A percentile compares a stretch with the other conserved stretches of the same genome.
Conservation (phyloP, 192 early-diverging fungal species). For the Entophlyctis helioformis region DNA sequence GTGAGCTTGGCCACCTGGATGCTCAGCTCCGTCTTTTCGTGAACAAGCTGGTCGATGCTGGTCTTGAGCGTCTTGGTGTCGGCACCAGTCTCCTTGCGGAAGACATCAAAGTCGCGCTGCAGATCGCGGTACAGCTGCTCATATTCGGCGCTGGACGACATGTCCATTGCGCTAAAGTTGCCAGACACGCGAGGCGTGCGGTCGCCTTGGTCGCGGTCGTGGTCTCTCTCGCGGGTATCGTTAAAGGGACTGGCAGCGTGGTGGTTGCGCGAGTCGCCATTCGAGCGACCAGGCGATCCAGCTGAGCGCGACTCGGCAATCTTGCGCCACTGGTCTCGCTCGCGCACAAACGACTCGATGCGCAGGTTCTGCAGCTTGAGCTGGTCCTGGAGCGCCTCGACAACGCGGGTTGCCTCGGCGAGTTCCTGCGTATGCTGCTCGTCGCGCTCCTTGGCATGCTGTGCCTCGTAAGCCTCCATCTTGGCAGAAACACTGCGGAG, state of each 20-base stretch:
- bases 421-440: conserved; percentile 28
- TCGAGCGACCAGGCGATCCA: conserved; percentile 9
- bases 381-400: conserved; percentile 45
- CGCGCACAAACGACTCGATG: conserved; percentile 35
- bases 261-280: conserved; percentile 3
- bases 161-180: too few relatives aligned
- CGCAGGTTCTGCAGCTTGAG: conserved; percentile 33
- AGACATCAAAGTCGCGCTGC: conserved; percentile 39
- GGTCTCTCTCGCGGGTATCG: too few relatives aligned
- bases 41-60: conserved; percentile 32
- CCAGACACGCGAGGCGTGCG: too few relatives aligned
- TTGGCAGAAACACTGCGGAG: conserved; percentile 4
- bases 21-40: conserved; percentile 44
- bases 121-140: conserved; percentile 7
- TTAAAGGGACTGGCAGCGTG: too few relatives aligned
- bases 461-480: conserved; percentile 24
- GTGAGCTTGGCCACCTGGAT: conserved; percentile 52
- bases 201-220: too few relatives aligned
- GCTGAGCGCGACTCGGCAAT: conserved; percentile 3
- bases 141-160: conserved; percentile 2
- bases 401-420: conserved; percentile 32
- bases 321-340: conserved; percentile 31
- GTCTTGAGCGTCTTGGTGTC: conserved; percentile 44
- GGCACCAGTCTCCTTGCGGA: conserved; percentile 46
- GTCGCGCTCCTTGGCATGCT: conserved; percentile 12